A percentile compares a stretch with the other conserved stretches of the same genome.
Conservation (phyloP, 768 basidiomycete genomes). For the Lactifluus volemus region DNA sequence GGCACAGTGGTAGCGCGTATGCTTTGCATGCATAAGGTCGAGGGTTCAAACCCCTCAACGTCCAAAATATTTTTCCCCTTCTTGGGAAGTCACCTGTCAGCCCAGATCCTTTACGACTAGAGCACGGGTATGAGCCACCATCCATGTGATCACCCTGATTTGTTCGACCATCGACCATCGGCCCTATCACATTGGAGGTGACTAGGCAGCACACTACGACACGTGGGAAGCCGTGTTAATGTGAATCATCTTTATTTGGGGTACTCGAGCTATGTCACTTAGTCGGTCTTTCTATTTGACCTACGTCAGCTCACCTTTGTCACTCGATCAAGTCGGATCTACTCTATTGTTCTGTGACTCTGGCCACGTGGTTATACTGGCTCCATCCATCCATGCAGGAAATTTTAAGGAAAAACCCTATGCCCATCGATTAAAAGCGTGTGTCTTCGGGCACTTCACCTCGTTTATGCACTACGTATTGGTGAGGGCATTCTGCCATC, state of each 20-base stretch:
- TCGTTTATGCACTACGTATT: not conserved
- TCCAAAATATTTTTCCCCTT: constrained; percentile 2
- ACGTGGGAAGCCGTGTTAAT: too few species aligned
- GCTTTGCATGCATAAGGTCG: constrained; percentile 23
- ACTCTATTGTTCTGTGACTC: not conserved
- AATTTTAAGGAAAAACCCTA: not conserved
- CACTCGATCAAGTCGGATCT: not conserved
- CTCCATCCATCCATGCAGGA: too few species aligned
- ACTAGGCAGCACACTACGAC: too few species aligned
- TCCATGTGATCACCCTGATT: too few species aligned
- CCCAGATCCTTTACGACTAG: too few species aligned
- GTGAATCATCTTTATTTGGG: too few species aligned
- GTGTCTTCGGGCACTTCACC: not conserved
- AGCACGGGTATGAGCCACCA: too few species aligned
- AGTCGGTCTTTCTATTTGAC: too few species aligned
- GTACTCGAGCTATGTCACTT: too few species aligned
- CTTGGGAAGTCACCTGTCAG: not conserved
- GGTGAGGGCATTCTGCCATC: not conserved
- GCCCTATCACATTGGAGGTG: too few species aligned
- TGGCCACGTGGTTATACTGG: not conserved
- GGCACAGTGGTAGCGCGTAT: constrained; percentile 23
- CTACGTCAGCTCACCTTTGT: too few species aligned
- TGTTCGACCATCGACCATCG: too few species aligned
- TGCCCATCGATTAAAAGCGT: not conserved
- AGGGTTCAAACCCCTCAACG: constrained; percentile 21